These are phyloP conservation scores for Clitopilus hobsonii DNA, from an alignment of 768 basidiomycete species.

Conservation along the genomic window DNA sequence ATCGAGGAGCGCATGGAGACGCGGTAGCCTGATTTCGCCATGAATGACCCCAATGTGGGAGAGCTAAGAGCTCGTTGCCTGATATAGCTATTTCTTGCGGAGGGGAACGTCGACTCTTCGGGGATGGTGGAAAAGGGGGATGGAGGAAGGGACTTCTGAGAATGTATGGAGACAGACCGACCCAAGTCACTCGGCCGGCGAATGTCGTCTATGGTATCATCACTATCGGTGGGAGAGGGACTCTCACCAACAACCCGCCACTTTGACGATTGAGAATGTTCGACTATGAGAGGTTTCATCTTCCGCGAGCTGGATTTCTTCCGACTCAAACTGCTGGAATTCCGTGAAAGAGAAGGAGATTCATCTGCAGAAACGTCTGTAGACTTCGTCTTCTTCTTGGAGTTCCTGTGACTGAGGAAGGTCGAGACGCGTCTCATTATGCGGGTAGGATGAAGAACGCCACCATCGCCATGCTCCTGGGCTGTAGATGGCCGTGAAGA, in stretches of 20 bases:
- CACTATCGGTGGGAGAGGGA: constrained; percentile 12
- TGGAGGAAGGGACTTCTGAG: constrained; percentile 30
- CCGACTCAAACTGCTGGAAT: not conserved
- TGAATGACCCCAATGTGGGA: constrained; percentile 27
- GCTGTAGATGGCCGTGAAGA: constrained; percentile 1
- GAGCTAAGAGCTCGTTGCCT: constrained; percentile 30
- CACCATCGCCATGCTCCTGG: constrained; percentile 3
- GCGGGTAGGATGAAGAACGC: constrained; percentile 3
- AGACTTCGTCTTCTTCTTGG: not conserved
- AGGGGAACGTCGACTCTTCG: constrained; percentile 14
- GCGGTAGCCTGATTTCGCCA: constrained; percentile 15
- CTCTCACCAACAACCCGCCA: constrained; percentile 11
- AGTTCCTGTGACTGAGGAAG: not conserved
- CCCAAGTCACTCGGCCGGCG: constrained; percentile 43
- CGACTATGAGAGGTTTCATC: constrained; percentile 12
- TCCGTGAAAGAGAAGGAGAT: not conserved
- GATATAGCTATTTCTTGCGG: constrained; percentile 5
- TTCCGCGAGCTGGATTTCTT: not conserved
- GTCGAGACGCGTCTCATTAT: constrained; percentile 21
- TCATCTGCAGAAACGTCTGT: not conserved
- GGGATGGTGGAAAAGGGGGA: constrained; percentile 23
- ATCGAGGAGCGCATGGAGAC: constrained; percentile 6
- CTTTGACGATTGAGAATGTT: constrained; percentile 10
- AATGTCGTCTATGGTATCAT: constrained; percentile 31
- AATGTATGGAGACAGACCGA: constrained; percentile 29